Conservation (phyloP, 805 yeast species). For the Yarrowia osloensis region DNA sequence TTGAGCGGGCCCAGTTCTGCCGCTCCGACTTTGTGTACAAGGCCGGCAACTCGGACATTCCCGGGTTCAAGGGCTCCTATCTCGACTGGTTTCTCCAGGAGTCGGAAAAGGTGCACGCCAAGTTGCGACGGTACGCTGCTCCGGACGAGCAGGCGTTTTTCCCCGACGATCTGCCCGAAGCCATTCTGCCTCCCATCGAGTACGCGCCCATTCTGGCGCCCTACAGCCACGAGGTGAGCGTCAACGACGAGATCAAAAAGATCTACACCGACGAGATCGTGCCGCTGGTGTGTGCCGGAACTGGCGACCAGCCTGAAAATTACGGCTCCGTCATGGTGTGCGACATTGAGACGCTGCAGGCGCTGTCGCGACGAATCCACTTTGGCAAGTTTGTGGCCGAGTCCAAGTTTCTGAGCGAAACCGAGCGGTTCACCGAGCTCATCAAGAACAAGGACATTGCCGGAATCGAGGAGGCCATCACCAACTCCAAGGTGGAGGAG, state of each 20-base stretch:
- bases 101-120: slow-evolving; percentile 72
- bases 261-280: slow-evolving; percentile 74
- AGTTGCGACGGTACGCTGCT: slow-evolving; percentile 84
- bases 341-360: slow-evolving; percentile 86
- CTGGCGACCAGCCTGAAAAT: slow-evolving; percentile 79
- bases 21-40: slow-evolving; percentile 75
- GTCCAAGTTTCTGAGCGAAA: slow-evolving; percentile 76
- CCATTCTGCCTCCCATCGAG: slow-evolving; percentile 76
- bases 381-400: slow-evolving; percentile 98
- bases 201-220: slow-evolving; percentile 80
- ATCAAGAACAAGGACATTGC: slow-evolving; percentile 65
- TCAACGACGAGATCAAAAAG: slow-evolving; percentile 66
- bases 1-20: slow-evolving; percentile 88
- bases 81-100: slow-evolving; percentile 83
- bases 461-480: slow-evolving; percentile 79
- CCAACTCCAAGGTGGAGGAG: slow-evolving; percentile 84
- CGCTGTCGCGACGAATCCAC: slow-evolving; percentile 88
- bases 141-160: slow-evolving; percentile 94
- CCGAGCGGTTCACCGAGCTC: slow-evolving; percentile 60
- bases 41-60: slow-evolving; percentile 49
- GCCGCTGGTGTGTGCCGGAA: slow-evolving; percentile 66
- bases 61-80: slow-evolving; percentile 72
- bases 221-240: slow-evolving; percentile 72
- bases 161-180: slow-evolving; percentile 62
- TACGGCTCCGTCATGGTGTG: slow-evolving; percentile 81